A percentile compares a stretch with the other conserved stretches of the same genome.
Evolutionary conservation across 495 filamentous ascomycete species (phyloP).

Genomic region (Neurospora sublineolata): DNA sequence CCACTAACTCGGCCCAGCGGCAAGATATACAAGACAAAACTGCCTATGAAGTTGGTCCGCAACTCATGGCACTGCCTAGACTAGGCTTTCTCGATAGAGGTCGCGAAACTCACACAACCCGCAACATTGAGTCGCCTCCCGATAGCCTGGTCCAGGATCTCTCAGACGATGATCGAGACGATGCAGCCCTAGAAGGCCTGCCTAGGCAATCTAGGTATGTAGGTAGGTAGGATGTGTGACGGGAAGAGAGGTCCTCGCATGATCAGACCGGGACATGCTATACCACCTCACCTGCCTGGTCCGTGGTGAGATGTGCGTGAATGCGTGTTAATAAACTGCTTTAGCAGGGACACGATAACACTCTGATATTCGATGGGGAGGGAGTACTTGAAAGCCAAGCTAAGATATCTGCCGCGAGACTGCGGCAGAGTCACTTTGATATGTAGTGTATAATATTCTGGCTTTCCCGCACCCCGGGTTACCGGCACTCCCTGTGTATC

Average conservation of each 20-base stretch:
- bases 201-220: neutral
- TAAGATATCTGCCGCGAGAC: neutral
- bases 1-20: neutral
- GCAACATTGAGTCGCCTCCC: neutral
- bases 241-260: neutral
- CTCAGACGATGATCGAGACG: neutral
- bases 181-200: neutral
- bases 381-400: neutral
- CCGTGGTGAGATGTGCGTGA: neutral
- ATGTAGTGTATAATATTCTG: neutral
- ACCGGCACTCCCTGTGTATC: neutral
- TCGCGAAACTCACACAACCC: neutral
- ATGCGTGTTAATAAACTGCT: neutral
- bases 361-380: neutral
- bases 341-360: neutral
- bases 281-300: neutral
- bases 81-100: neutral
- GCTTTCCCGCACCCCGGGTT: neutral
- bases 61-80: neutral
- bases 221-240: neutral
- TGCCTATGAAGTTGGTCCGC: neutral
- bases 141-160: neutral
- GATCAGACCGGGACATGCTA: neutral
- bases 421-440: neutral
- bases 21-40: neutral